Evolutionary conservation across 1,139 yeast genomes (phyloP).

Genomic region (Geotrichum cucujoidarum): DNA sequence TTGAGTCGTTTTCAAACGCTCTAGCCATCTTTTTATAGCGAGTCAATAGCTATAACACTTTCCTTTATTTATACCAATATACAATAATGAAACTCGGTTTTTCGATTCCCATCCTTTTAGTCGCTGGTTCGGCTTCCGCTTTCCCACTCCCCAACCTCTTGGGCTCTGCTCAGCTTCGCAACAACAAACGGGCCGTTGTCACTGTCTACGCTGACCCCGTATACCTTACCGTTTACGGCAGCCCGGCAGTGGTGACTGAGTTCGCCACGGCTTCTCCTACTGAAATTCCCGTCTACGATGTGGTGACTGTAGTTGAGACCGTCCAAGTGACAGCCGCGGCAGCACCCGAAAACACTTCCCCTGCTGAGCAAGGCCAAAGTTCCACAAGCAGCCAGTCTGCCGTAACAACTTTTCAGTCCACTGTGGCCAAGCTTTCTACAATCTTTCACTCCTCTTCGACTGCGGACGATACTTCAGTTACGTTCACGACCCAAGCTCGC

Average conservation of each 20-base stretch:
- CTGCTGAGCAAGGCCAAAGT: too few relatives aligned
- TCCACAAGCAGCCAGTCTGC: too few relatives aligned
- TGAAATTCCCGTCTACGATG: not conserved
- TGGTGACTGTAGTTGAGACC: not conserved
- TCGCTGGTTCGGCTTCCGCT: not conserved
- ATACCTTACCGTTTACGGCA: not conserved
- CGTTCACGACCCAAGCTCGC: too few relatives aligned
- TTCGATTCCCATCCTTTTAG: not conserved
- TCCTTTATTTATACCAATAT: not conserved
- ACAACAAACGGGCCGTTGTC: not conserved
- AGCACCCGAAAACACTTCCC: too few relatives aligned
- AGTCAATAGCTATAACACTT: not conserved
- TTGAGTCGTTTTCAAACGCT: too few relatives aligned
- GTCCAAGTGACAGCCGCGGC: not conserved
- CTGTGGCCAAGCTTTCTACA: too few relatives aligned
- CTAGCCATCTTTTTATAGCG: not conserved
- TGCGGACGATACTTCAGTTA: too few relatives aligned
- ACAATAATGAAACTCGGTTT: not conserved
- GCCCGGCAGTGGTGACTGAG: not conserved
- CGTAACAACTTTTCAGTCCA: too few relatives aligned
- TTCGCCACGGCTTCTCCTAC: not conserved
- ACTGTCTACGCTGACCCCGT: not conserved
- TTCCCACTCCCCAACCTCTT: not conserved
- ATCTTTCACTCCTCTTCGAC: too few relatives aligned
- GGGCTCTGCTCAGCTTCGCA: not conserved